Conservation (phyloP, 129 eudicot species). For the Arctium lappa region DNA sequence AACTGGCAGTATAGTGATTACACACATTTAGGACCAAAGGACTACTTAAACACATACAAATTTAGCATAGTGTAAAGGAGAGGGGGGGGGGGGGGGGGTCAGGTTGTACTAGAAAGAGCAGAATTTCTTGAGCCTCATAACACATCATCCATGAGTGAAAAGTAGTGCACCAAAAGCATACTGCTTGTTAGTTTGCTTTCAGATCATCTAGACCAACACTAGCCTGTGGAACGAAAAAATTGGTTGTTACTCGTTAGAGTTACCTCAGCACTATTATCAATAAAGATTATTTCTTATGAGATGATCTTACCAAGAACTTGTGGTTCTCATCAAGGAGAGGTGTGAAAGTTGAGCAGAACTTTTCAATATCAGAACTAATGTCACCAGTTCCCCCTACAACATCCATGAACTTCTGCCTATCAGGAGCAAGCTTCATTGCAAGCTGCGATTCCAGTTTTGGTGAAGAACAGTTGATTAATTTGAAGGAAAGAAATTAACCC, state of each 20-base stretch:
- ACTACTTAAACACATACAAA: not conserved
- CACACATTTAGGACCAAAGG: not conserved
- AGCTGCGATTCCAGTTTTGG: conserved; percentile 37
- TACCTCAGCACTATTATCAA: not conserved
- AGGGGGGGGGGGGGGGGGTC: not conserved
- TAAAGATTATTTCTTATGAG: conserved; percentile 6
- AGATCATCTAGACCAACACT: conserved; percentile 70
- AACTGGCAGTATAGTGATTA: not conserved
- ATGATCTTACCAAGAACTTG: conserved; percentile 66
- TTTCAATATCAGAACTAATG: conserved; percentile 55
- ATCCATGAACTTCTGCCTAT: conserved; percentile 90
- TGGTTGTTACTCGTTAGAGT: not conserved
- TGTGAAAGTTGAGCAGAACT: conserved; percentile 59
- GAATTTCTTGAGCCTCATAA: conserved; percentile 4
- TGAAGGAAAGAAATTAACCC: not conserved
- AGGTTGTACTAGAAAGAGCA: not conserved
- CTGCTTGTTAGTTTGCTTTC: conserved; percentile 52
- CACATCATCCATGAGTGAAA: not conserved
- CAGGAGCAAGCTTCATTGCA: conserved; percentile 93
- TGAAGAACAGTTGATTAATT: not conserved
- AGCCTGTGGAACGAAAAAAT: conserved; percentile 42
- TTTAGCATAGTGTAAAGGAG: not conserved
- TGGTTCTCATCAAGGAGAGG: conserved; percentile 67
- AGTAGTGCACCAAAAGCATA: not conserved
- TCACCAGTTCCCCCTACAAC: conserved; percentile 57